A percentile compares a stretch with the other conserved stretches of the same genome.
Evolutionary conservation across 2,329 filamentous ascomycete genomes (phyloP).

Genomic region (Hymenoscyphus albidus): DNA sequence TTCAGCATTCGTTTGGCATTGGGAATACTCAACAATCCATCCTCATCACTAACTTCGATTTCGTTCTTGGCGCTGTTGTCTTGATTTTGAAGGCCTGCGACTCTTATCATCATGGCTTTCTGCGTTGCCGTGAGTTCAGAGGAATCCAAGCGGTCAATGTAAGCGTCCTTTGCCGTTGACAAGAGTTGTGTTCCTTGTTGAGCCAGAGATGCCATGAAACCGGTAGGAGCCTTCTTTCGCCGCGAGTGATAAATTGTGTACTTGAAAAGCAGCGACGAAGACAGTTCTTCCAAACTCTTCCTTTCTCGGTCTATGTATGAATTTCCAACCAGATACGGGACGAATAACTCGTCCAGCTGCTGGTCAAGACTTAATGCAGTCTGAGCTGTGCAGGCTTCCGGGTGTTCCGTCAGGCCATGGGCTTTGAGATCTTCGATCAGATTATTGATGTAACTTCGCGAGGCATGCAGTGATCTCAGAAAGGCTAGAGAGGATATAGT

Average conservation of each 20-base stretch:
- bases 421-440: slow-evolving; percentile 90
- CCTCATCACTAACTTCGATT: slow-evolving; percentile 85
- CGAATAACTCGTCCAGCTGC: slow-evolving; percentile 73
- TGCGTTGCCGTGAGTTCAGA: slow-evolving; percentile 85
- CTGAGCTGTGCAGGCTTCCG: slow-evolving; percentile 82
- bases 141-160: slow-evolving; percentile 83
- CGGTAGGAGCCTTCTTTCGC: slow-evolving; percentile 81
- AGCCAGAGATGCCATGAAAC: slow-evolving; percentile 88
- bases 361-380: slow-evolving; percentile 73
- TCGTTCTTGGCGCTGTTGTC: slow-evolving; percentile 71
- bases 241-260: slow-evolving; percentile 92
- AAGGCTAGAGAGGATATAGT: slow-evolving; percentile 90
- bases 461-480: slow-evolving; percentile 83
- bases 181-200: slow-evolving; percentile 87
- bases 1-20: slow-evolving; percentile 97
- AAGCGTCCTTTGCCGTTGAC: slow-evolving; percentile 83
- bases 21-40: slow-evolving; percentile 76
- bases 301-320: slow-evolving; percentile 68
- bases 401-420: slow-evolving; percentile 92
- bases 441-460: slow-evolving; percentile 80
- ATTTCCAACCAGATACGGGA: slow-evolving; percentile 65
- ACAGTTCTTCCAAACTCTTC: slow-evolving; percentile 71
- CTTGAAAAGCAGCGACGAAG: slow-evolving; percentile 91
- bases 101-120: slow-evolving; percentile 82
- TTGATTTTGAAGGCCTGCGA: slow-evolving; percentile 77